Percentiles rank a stretch among this genome's conserved stretches.
Evolutionary conservation across 768 basidiomycete genomes (phyloP).

Genomic region (Dentipellis sp.): DNA sequence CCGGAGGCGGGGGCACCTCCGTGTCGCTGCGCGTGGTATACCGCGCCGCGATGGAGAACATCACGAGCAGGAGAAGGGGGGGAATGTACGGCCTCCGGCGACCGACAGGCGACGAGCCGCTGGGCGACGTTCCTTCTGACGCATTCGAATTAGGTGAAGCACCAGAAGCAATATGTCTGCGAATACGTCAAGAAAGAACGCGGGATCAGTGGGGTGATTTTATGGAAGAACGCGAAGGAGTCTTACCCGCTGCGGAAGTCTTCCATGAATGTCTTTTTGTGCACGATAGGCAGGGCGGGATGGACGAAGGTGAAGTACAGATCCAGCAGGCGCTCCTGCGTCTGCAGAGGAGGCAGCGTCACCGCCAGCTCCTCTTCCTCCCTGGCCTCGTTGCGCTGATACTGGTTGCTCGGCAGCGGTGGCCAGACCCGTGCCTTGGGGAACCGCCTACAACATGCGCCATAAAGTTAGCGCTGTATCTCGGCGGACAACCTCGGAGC

Average conservation of each 20-base stretch:
- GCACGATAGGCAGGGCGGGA: constrained; percentile 65
- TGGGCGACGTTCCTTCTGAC: constrained; percentile 17
- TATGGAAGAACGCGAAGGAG: not conserved
- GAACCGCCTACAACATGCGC: constrained; percentile 50
- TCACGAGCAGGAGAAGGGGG: constrained; percentile 64
- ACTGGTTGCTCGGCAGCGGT: constrained; percentile 28
- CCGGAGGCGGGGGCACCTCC: constrained; percentile 26
- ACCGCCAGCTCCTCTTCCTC: constrained; percentile 29
- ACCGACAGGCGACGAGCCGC: constrained; percentile 25
- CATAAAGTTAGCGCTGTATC: constrained; percentile 6
- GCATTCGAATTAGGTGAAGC: constrained; percentile 25
- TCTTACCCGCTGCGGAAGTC: constrained; percentile 35
- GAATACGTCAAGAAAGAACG: not conserved
- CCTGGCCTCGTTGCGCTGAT: constrained; percentile 15
- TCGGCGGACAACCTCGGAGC: constrained; percentile 1
- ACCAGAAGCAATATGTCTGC: constrained; percentile 12
- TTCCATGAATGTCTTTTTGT: constrained; percentile 61
- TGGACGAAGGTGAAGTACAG: constrained; percentile 82
- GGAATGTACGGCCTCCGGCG: constrained; percentile 42
- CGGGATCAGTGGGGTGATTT: not conserved
- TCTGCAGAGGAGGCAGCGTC: constrained; percentile 43
- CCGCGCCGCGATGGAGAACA: constrained; percentile 77
- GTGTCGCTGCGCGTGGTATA: constrained; percentile 33
- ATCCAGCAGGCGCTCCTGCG: constrained; percentile 62
- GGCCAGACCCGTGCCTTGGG: constrained; percentile 90